A percentile compares a stretch with the other conserved stretches of the same genome.
phyloP scores from a whole-genome alignment of 108 stramenopile genomes.

The Discostella stelligeroides region DNA sequence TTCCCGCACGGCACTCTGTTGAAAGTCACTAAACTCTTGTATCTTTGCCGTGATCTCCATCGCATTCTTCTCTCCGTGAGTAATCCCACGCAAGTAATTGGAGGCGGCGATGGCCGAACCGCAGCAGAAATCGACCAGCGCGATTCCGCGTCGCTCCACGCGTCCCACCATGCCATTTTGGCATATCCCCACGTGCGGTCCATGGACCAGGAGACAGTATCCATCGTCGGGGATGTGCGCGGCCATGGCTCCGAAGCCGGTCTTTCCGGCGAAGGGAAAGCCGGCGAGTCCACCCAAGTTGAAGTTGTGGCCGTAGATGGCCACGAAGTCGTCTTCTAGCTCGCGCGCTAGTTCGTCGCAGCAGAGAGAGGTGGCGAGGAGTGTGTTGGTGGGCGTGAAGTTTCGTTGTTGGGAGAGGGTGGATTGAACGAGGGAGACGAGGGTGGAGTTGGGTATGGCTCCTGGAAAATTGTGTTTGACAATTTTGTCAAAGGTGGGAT shows the following conservation, averaged over 20 bases:
- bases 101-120: conserved; percentile 15
- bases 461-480: conserved; percentile 44
- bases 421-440: conserved; percentile 36
- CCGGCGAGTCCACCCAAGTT: no score
- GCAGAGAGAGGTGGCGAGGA: conserved; percentile 53
- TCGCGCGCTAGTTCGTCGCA: conserved; percentile 59
- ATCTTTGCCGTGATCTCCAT: conserved; percentile 33
- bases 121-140: conserved; percentile 47
- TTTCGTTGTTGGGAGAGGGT: conserved; percentile 23
- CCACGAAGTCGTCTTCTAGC: no score
- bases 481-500: conserved; percentile 4
- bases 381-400: conserved; percentile 42
- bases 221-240: conserved; percentile 72
- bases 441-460: conserved; percentile 46
- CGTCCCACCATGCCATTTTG: conserved; percentile 57
- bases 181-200: conserved; percentile 73
- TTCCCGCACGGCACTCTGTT: conserved; percentile 57
- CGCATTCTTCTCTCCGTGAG: conserved; percentile 18
- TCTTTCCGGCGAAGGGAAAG: conserved; percentile 70
- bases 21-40: conserved; percentile 52
- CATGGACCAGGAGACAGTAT: conserved; percentile 60
- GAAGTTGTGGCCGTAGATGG: conserved; percentile 57
- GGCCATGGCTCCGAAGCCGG: conserved; percentile 74
- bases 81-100: conserved; percentile 21
- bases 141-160: conserved; percentile 55